Base-by-base conservation (phyloP, 129 eudicot species). In the Chrysanthemum lavandulifolium region DNA sequence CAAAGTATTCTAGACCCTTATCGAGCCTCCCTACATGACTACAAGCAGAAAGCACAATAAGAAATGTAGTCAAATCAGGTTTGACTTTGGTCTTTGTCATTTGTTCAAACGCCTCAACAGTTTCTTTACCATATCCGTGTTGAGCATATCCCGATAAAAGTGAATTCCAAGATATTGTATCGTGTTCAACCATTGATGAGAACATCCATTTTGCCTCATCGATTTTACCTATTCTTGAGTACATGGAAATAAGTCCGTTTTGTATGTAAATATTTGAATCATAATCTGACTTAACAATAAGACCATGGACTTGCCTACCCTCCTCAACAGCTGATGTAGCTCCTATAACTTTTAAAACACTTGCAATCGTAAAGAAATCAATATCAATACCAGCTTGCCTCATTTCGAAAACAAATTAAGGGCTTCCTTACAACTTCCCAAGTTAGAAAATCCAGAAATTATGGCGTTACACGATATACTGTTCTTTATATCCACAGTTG, bases 211-310 rank as follows among this genome's bases (percentile, higher is more conserved):
- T 75, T 13, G 91, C 87, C 60, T 85, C 78, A 14, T 62, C 40
- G 13, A 85, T 79, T 25, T 66, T 68, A 19, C 93, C 89, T 67
- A 90, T 82, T 81, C 61, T 89, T 62, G 87, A 79, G 65, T 86
- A 87, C 88, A 87, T 87, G 51, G 96, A 89, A 73, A 89, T 69
- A 59, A 89, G 85, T 68, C 84, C 90, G 78, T 87, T 89, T 59
- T 80, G 85, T 54, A 83, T 77, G 62, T 61, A 31, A 19, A 74
- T 13, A 71, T 87, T 81, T 10, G 82, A 76, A 25, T 71, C 61
- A 59, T 76, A 73, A n/a, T 83, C 83, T 8, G 77, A 70, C 59
- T 82, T 87, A 48, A 85, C 33, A 66, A 81, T 62, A 25, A 87
- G 83, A 51, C 76, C 70, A 66, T 87, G 90, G 53, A 79, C 51